Conservation (phyloP, 2,329 filamentous ascomycete species). For the Alternaria solani region DNA sequence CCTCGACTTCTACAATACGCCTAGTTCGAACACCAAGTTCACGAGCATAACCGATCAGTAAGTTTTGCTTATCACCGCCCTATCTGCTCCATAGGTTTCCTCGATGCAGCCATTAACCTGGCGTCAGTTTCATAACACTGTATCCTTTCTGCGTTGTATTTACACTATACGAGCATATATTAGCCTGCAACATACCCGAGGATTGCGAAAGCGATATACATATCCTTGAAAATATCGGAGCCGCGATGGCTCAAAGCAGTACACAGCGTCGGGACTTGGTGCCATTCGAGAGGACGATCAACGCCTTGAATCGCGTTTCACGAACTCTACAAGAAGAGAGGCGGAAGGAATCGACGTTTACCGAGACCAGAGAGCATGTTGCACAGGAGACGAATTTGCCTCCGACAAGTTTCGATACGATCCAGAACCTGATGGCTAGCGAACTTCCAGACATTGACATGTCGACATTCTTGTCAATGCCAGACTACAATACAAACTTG, state of each 20-base stretch:
- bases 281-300: constrained; percentile 38
- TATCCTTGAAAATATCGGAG: constrained; percentile 32
- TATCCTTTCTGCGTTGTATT: constrained; percentile 44
- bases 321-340: constrained; percentile 36
- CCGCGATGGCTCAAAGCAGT: constrained; percentile 31
- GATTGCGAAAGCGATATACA: constrained; percentile 38
- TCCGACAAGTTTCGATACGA: constrained; percentile 14
- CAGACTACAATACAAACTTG: constrained; percentile 26
- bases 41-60: constrained; percentile 32
- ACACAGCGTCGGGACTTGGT: constrained; percentile 22
- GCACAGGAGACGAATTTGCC: background rate
- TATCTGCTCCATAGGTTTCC: background rate
- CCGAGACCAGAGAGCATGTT: background rate
- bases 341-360: background rate
- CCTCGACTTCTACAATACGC: constrained; percentile 26
- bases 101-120: background rate
- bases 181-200: constrained; percentile 30
- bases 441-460: constrained; percentile 27
- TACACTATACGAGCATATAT: constrained; percentile 40
- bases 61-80: background rate
- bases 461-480: constrained; percentile 25
- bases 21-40: constrained; percentile 1
- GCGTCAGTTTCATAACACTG: constrained; percentile 36
- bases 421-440: constrained; percentile 19
- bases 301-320: constrained; percentile 41